These are phyloP conservation scores for Euptelea pleiosperma DNA, from an alignment of 164 flowering plant genomes.

Conservation along the genomic window DNA sequence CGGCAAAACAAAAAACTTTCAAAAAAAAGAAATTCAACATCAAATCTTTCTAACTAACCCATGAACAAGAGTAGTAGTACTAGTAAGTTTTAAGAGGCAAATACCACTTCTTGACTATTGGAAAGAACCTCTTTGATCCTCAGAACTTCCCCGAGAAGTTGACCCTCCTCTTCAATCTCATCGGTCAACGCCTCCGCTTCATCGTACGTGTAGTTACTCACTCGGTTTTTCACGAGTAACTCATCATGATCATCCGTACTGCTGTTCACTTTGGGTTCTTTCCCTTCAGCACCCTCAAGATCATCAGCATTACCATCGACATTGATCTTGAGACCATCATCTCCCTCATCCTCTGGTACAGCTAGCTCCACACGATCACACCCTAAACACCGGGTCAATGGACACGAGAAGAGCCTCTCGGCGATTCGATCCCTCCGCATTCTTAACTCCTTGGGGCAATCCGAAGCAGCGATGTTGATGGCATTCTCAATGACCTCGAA, in stretches of 20 bases:
- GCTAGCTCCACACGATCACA: conserved; percentile 27
- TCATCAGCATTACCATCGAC: conserved; percentile 24
- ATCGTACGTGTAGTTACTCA: conserved; percentile 58
- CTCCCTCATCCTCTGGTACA: conserved; percentile 24
- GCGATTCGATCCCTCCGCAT: conserved; percentile 33
- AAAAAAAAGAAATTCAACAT: not conserved
- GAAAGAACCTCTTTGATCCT: conserved; percentile 69
- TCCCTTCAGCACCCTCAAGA: conserved; percentile 31
- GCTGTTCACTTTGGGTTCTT: conserved; percentile 58
- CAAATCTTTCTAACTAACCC: not conserved
- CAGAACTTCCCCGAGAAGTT: conserved; percentile 57
- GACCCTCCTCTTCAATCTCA: conserved; percentile 73
- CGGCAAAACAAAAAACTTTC: not conserved
- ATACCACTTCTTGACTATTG: conserved; percentile 63
- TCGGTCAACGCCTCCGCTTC: conserved; percentile 90
- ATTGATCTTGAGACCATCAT: conserved; percentile 25
- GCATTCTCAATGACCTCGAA: conserved; percentile 37
- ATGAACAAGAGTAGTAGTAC: no score
- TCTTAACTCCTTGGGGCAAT: conserved; percentile 34
- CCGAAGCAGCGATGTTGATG: conserved; percentile 33
- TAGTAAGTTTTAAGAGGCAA: no score
- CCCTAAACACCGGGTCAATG: conserved; percentile 21
- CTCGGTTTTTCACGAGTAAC: conserved; percentile 28
- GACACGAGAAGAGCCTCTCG: conserved; percentile 29
- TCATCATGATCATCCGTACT: conserved; percentile 30